phyloP scores from a whole-genome alignment of 2,329 filamentous ascomycete genomes.

The Clonostachys sp. region DNA sequence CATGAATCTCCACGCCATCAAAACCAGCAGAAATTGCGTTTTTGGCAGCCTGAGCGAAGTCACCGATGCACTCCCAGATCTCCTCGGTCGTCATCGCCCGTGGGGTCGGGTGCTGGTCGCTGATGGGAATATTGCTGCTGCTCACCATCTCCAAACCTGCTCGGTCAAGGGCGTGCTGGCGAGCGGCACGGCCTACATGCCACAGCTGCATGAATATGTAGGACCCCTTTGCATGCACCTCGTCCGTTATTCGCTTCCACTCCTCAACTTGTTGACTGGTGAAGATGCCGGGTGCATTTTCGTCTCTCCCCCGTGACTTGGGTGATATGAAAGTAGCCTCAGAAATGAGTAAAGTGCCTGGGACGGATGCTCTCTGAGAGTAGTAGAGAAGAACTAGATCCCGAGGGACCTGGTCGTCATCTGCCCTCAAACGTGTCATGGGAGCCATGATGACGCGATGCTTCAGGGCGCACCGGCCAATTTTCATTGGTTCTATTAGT shows the following conservation, averaged over 20 bases:
- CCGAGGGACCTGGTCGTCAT: slow-evolving; percentile 38
- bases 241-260: slow-evolving; percentile 57
- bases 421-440: slow-evolving; percentile 42
- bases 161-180: neutral
- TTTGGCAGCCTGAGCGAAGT: slow-evolving; percentile 16
- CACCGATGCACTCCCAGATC: slow-evolving; percentile 1
- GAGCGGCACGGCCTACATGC: slow-evolving; percentile 29
- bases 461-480: slow-evolving; percentile 36
- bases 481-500: neutral
- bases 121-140: slow-evolving; percentile 29
- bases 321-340: slow-evolving; percentile 39
- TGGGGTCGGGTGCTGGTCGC: slow-evolving; percentile 31
- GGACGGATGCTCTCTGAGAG: slow-evolving; percentile 26
- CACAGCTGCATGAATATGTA: slow-evolving; percentile 59
- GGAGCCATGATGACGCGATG: slow-evolving; percentile 48
- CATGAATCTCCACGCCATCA: slow-evolving; percentile 34
- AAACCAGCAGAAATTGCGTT: slow-evolving; percentile 37
- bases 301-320: slow-evolving; percentile 9
- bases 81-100: slow-evolving; percentile 21
- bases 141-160: neutral
- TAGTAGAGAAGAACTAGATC: slow-evolving; percentile 25
- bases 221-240: slow-evolving; percentile 55
- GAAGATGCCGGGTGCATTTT: slow-evolving; percentile 49
- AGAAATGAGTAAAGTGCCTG: slow-evolving; percentile 34
- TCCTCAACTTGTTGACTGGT: slow-evolving; percentile 45